These are phyloP conservation scores for Acer negundo DNA, from an alignment of 345 rosid species.

Conservation along the genomic window DNA sequence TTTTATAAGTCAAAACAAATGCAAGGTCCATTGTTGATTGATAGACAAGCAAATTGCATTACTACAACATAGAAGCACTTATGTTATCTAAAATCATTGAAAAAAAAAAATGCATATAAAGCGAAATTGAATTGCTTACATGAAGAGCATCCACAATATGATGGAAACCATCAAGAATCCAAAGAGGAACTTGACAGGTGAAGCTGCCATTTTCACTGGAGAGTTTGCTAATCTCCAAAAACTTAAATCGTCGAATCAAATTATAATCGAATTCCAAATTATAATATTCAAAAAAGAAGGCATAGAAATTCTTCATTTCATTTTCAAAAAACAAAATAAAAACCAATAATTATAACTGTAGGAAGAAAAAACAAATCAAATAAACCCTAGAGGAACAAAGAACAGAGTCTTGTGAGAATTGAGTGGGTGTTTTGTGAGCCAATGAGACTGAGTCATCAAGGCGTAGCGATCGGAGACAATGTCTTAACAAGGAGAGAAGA, in stretches of 20 bases:
- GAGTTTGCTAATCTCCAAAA: conserved; percentile 19
- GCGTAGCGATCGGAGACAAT: conserved; percentile 26
- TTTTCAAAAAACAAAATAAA: background rate
- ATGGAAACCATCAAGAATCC: conserved; percentile 78
- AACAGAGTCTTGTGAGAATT: conserved; percentile 13
- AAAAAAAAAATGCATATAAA: background rate
- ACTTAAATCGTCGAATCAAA: conserved; percentile 24
- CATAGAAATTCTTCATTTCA: conserved; percentile 40
- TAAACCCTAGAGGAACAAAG: conserved; percentile 25
- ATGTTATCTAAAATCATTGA: background rate
- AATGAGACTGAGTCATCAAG: conserved; percentile 34
- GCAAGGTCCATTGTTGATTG: conserved; percentile 7
- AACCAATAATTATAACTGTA: background rate
- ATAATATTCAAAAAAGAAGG: conserved; percentile 22
- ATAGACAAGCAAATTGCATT: conserved; percentile 15
- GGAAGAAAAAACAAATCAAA: background rate
- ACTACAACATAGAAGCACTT: too few species aligned
- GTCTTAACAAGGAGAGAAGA: conserved; percentile 36
- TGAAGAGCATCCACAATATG: conserved; percentile 81
- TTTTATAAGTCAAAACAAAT: background rate
- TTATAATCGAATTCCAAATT: conserved; percentile 11
- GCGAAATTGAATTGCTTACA: conserved; percentile 50
- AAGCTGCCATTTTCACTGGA: conserved; percentile 63
- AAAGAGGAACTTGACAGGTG: conserved; percentile 90
- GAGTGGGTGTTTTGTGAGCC: conserved; percentile 18